Conservation (phyloP, 192 early-diverging fungal genomes). For the Neocallimastix lanati region DNA sequence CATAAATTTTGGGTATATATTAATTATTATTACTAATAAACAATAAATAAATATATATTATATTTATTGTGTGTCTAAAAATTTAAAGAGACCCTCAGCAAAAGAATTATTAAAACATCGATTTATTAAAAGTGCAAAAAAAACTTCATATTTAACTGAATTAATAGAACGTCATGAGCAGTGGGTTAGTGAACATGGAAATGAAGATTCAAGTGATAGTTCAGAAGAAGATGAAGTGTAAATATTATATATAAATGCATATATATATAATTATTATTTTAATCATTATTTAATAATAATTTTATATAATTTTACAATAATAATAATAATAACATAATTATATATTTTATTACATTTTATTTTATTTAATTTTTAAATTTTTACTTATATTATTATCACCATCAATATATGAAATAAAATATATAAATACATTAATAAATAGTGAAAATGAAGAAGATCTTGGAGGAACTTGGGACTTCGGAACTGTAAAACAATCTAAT, state of each 20-base stretch:
- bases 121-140: conserved; percentile 70
- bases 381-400: no score
- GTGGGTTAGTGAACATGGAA: conserved; percentile 17
- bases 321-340: no score
- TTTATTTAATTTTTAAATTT: no score
- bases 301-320: no score
- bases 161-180: conserved; percentile 65
- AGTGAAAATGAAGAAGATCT: background rate
- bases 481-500: background rate
- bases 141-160: conserved; percentile 66
- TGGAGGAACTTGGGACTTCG: background rate
- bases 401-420: no score
- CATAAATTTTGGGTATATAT: no score
- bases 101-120: conserved; percentile 72
- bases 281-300: no score
- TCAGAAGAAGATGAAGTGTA: background rate
- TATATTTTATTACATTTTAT: no score
- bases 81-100: conserved; percentile 58
- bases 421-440: background rate
- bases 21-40: no score
- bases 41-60: no score
- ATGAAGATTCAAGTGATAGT: background rate
- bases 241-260: background rate
- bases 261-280: no score
- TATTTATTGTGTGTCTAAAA: no score